Percentiles rank a stretch among this genome's conserved stretches.
These are phyloP conservation scores for Suillus brevipes DNA, from an alignment of 768 basidiomycete genomes.

Conservation along the genomic window DNA sequence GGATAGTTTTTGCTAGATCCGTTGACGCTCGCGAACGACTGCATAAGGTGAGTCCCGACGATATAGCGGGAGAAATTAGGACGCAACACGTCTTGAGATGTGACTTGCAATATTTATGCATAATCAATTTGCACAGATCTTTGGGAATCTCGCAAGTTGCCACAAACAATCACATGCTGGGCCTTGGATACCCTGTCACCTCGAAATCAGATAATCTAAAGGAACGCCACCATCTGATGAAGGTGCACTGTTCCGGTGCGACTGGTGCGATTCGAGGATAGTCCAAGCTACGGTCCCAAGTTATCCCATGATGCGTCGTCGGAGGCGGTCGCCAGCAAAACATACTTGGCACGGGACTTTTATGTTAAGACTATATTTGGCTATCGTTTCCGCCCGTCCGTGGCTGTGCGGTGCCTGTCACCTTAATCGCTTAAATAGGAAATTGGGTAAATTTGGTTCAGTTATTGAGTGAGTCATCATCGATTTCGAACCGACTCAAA, in stretches of 20 bases:
- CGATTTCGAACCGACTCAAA: conserved; percentile 7
- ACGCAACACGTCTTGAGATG: background rate
- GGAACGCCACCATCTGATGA: conserved; percentile 1
- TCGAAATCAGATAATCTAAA: background rate
- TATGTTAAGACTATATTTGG: background rate
- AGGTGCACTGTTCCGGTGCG: background rate
- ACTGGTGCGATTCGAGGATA: background rate
- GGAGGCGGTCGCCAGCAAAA: conserved; percentile 9
- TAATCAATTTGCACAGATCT: conserved; percentile 2
- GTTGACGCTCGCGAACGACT: background rate
- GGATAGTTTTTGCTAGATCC: background rate
- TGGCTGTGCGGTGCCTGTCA: conserved; percentile 32
- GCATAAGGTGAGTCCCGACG: background rate
- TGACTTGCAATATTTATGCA: background rate
- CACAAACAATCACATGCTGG: background rate
- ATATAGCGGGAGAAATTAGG: background rate
- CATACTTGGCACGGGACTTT: background rate
- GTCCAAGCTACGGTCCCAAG: background rate
- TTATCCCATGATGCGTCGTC: conserved; percentile 1
- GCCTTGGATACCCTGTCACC: background rate
- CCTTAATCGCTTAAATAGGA: conserved; percentile 30
- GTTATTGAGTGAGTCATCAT: conserved; percentile 7
- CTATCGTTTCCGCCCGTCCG: conserved; percentile 1
- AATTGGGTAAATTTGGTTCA: conserved; percentile 26
- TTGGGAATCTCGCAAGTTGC: background rate